Evolutionary conservation across 169 alveolate species (phyloP), one percentile per base, ranked within the genome.

Genomic region (Eimeria falciformis): DNA sequence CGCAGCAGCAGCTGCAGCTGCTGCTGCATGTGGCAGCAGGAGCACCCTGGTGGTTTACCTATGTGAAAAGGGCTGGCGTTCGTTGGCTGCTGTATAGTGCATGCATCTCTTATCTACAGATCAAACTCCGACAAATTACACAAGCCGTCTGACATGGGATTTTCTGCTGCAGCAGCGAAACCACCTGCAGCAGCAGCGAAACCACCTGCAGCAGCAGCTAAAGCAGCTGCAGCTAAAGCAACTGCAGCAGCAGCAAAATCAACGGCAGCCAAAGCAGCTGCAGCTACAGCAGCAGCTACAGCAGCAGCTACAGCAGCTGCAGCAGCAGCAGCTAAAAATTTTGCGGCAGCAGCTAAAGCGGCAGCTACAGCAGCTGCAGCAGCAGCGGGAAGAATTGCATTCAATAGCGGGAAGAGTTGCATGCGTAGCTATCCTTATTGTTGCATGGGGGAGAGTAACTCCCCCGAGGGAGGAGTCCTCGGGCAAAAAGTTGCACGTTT

Each of bases 81-180:
- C n/a, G n/a, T n/a, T n/a, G n/a, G n/a, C n/a, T n/a, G n/a, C n/a
- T n/a, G n/a, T n/a, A n/a, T n/a, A n/a, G n/a, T n/a, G n/a, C n/a
- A n/a, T n/a, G n/a, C n/a, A n/a, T n/a, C n/a, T n/a, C n/a, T n/a
- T n/a, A n/a, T n/a, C n/a, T n/a, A n/a, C n/a, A n/a, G n/a, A n/a
- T n/a, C n/a, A n/a, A n/a, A n/a, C n/a, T n/a, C n/a, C n/a, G n/a
- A n/a, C n/a, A n/a, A n/a, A n/a, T n/a, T n/a, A n/a, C n/a, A n/a
- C n/a, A n/a, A n/a, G n/a, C n/a, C n/a, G n/a, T n/a, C n/a, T n/a
- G n/a, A n/a, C n/a, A n/a, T n/a, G n/a, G n/a, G n/a, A n/a, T n/a
- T n/a, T n/a, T n/a, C n/a, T n/a, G 87, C 23, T n/a, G 87, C 87
- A 45, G 53, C 87, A 45, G 62, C 62, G 2, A 58, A 1, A 37